A percentile compares a stretch with the other conserved stretches of the same genome.
These are phyloP conservation scores for Penicillium ucsense DNA, from an alignment of 495 filamentous ascomycete genomes.

Conservation along the genomic window DNA sequence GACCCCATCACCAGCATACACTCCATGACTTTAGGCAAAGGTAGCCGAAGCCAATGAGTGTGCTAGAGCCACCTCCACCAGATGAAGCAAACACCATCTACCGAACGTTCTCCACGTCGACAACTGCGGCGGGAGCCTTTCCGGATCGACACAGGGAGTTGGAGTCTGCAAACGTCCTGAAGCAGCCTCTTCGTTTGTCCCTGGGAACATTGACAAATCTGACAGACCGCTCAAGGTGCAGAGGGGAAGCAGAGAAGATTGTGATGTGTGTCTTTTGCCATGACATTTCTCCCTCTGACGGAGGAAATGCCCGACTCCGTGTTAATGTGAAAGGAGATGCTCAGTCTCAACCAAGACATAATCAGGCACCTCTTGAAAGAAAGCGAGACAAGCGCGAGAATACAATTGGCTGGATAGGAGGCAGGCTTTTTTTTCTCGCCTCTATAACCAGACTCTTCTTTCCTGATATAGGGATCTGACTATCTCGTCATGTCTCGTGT, in stretches of 20 bases:
- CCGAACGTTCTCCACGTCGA: slow-evolving; percentile 7
- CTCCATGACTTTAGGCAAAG: no score
- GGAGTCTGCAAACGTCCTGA: slow-evolving; percentile 19
- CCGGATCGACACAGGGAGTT: slow-evolving; percentile 13
- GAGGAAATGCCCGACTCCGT: not conserved
- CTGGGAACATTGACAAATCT: not conserved
- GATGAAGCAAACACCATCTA: slow-evolving; percentile 18
- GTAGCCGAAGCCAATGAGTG: no score
- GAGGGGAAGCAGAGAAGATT: not conserved
- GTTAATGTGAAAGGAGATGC: not conserved
- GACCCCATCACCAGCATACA: no score
- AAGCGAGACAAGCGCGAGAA: not conserved
- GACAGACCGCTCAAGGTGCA: not conserved
- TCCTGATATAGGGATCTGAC: slow-evolving; percentile 2
- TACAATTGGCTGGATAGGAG: slow-evolving; percentile 12
- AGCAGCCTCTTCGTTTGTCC: slow-evolving; percentile 6
- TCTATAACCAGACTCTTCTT: slow-evolving; percentile 3
- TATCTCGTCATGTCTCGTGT: slow-evolving; percentile 24
- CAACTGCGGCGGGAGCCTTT: slow-evolving; percentile 8
- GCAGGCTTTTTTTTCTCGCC: slow-evolving; percentile 3
- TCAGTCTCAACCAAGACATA: not conserved
- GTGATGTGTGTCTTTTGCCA: not conserved
- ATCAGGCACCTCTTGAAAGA: not conserved
- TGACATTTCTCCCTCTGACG: not conserved
- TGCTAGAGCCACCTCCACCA: no score